A percentile compares a stretch with the other conserved stretches of the same genome.
phyloP scores from a whole-genome alignment of 768 basidiomycete genomes.

The Boletus pseudo-olivaceus region DNA sequence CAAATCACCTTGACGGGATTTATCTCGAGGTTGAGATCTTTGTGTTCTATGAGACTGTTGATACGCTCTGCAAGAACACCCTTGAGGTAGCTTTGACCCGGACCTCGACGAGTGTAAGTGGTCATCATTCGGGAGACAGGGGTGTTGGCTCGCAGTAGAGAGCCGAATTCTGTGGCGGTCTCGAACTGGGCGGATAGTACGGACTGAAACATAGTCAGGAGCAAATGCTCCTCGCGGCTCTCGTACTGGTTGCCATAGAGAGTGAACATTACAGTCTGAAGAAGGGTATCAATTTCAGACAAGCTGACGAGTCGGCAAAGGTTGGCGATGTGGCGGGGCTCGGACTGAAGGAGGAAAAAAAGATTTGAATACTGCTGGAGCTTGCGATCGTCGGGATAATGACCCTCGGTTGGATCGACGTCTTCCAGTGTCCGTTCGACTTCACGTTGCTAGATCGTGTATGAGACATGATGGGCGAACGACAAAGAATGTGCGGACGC shows the following conservation, averaged over 20 bases:
- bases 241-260: constrained; percentile 99
- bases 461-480: not conserved
- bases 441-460: constrained; percentile 72
- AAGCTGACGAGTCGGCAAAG: constrained; percentile 95
- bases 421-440: constrained; percentile 95
- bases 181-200: constrained; percentile 99
- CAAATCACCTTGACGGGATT: constrained; percentile 88
- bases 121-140: constrained; percentile 99
- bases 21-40: constrained; percentile 98
- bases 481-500: constrained; percentile 24
- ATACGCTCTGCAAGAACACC: constrained; percentile 96
- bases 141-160: constrained; percentile 95
- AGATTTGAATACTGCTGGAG: constrained; percentile 96
- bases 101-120: constrained; percentile 97
- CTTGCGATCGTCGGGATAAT: constrained; percentile 92
- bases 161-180: constrained; percentile 98
- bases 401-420: constrained; percentile 87
- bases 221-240: constrained; percentile 94
- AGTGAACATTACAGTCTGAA: constrained; percentile 99
- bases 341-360: constrained; percentile 97
- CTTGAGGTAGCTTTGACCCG: constrained; percentile 98
- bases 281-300: constrained; percentile 95
- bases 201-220: constrained; percentile 99
- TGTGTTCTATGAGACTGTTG: constrained; percentile 98
- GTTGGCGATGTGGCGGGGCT: constrained; percentile 94